These are phyloP conservation scores for Plectosphaerella plurivora DNA, from an alignment of 2,329 filamentous ascomycete genomes.

Conservation along the genomic window DNA sequence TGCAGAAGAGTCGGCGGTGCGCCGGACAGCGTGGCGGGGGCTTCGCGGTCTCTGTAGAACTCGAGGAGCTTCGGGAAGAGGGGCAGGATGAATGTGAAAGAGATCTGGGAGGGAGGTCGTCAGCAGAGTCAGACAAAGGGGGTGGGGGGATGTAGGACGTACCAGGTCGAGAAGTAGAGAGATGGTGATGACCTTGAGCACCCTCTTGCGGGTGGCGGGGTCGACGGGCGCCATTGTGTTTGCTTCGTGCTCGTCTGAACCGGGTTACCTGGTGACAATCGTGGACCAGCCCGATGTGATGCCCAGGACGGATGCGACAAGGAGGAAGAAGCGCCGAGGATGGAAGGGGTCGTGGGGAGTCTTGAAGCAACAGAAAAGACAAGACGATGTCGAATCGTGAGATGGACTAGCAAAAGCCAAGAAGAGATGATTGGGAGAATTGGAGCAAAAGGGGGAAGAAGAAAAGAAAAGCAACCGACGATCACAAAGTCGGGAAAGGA, in stretches of 20 bases:
- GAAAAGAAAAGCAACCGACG: background rate
- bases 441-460: background rate
- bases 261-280: conserved; percentile 5
- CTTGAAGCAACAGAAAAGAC: background rate
- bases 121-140: conserved; percentile 3
- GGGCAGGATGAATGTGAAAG: conserved; percentile 96
- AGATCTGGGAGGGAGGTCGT: conserved; percentile 58
- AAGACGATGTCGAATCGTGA: background rate
- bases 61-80: conserved; percentile 93
- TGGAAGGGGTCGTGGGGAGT: background rate
- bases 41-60: conserved; percentile 88
- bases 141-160: conserved; percentile 25
- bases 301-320: background rate
- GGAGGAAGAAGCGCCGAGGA: background rate
- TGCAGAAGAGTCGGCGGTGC: conserved; percentile 66
- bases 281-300: conserved; percentile 6
- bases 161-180: conserved; percentile 89
- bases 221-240: conserved; percentile 40
- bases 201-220: conserved; percentile 64
- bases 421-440: background rate
- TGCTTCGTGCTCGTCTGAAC: background rate
- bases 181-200: conserved; percentile 82
- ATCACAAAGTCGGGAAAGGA: background rate
- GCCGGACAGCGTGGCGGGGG: conserved; percentile 38
- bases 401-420: background rate